Base-by-base conservation (phyloP, 495 filamentous ascomycete genomes). In the Penicillium canariense region DNA sequence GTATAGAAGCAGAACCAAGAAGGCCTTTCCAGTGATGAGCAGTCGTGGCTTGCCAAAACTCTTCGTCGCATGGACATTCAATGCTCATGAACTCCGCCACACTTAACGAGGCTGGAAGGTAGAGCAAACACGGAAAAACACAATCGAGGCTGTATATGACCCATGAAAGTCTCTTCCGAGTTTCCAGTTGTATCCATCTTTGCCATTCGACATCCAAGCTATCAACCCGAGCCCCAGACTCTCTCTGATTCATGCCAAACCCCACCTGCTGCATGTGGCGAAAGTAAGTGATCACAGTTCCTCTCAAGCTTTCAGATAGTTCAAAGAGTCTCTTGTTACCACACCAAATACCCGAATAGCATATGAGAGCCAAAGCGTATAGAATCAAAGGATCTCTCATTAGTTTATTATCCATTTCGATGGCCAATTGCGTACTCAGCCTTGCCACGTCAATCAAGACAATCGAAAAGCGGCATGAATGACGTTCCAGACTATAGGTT, bases 21-120 rank as follows among this genome's bases (percentile, higher is more conserved):
- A 55, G 22, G 6, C 8, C 20, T 34, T 25, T 55, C 52, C 52
- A 55, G 14, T 35, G 32, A 11, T 55, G 26, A 15, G 44, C 31
- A 39, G 12, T 55, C 34, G 45, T 14, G 14, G 52, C 52, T 28
- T 55, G 44, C 52, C 52, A 55, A 20, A 55, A 42, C 4, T 55
- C 52, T 25, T 55, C 52, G 14, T 55, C 45, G 22, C 52, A 55
- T 5, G 52, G 52, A 42, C 52, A 55, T 26, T 48, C 52, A 9
- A 32, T 43, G 6, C 30, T 42, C 44, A 48, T 48, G 6, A 48
- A 47, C 14, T 55, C 52, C 12, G 52, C 44, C 23, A 48, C 1
- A 20, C 17, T 42, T 10, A 48, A 31, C 14, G 52, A 48, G n/a
- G 52, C 23, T 10, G 52, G 52, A 9, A 55, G 52, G 18, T 48